Evolutionary conservation across 768 basidiomycete genomes (phyloP), one percentile per base, ranked within the genome.

Genomic region (Phanerochaete sordida): DNA sequence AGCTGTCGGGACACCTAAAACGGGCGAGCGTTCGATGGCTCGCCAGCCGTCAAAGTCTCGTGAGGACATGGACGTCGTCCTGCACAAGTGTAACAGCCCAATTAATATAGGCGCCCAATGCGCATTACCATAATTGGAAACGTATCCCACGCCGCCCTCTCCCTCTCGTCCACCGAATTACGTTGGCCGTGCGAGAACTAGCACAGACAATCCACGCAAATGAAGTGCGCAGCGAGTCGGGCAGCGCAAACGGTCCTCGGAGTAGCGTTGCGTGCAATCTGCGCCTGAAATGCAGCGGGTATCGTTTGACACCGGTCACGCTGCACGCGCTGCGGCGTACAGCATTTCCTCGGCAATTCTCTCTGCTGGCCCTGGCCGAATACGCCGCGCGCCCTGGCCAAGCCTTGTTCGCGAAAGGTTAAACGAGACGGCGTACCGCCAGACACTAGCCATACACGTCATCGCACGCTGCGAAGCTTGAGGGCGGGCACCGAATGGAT

Each of bases 1-100:
- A 30, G 8, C 15, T n/a, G 50, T 31, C 50, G 57, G 57, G 47
- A 39, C 28, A 23, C 57, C 47, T 7, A 43, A 27, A 24, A 12
- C 19, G 57, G 33, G 57, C 26, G 57, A 48, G 57, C 57, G 57
- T 47, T 33, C 57, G 57, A 58, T 58, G 26, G 35, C 33, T 35
- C 39, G 53, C 53, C 53, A 54, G 9, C 4, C 31, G 30, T 7
- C 53, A 54, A 35, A 37, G 16, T 35, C 21, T 16, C 43, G 39
- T 54, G 56, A 57, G 27, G 43, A 21, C 44, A n/a, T 31, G 24
- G 27, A 57, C 56, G 56, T 45, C 44, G 56, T 43, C 39, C 30
- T 11, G 26, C 26, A n/a, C 28, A 19, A n/a, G 43, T 30, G 46
- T 26, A 19, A 43, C 35, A 21, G 53, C 49, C 53, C 37, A 30